Percentiles rank a stretch among this genome's conserved stretches.
phyloP scores from a whole-genome alignment of 1,284 basidiomycete species.

The Cutaneotrichosporon sp. region DNA sequence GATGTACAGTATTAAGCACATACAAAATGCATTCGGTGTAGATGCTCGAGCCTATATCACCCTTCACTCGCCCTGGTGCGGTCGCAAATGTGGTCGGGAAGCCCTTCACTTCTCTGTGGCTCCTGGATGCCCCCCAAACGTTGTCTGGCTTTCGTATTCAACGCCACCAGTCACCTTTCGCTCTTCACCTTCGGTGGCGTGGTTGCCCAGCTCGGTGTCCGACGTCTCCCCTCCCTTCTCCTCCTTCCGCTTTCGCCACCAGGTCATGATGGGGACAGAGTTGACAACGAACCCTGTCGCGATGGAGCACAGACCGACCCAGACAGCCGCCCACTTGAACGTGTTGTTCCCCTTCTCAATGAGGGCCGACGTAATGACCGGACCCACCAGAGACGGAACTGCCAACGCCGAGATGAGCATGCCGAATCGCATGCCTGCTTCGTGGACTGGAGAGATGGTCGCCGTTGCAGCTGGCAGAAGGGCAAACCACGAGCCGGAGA shows the following conservation, averaged over 20 bases:
- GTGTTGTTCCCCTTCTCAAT: slow-evolving; percentile 17
- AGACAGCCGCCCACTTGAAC: slow-evolving; percentile 24
- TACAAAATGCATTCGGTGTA: too few relatives aligned
- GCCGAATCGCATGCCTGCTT: slow-evolving; percentile 44
- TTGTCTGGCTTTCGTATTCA: too few relatives aligned
- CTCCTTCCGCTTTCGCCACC: background rate
- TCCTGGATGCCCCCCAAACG: too few relatives aligned
- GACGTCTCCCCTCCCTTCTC: background rate
- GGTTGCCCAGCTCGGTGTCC: background rate
- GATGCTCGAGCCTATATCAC: too few relatives aligned
- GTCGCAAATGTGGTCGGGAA: too few relatives aligned
- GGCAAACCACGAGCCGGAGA: slow-evolving; percentile 40
- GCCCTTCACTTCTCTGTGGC: too few relatives aligned
- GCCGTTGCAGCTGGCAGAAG: slow-evolving; percentile 38
- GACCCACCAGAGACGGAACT: slow-evolving; percentile 35
- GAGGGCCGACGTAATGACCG: slow-evolving; percentile 31
- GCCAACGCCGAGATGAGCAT: slow-evolving; percentile 37
- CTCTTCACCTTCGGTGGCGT: too few relatives aligned
- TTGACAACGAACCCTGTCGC: background rate
- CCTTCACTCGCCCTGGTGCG: too few relatives aligned
- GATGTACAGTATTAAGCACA: too few relatives aligned
- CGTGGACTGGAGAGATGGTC: slow-evolving; percentile 38
- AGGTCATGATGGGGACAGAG: background rate
- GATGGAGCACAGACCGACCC: background rate
- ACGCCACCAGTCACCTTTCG: too few relatives aligned